Evolutionary conservation across 2,329 filamentous ascomycete species (phyloP).

Genomic region (Beauveria australis): DNA sequence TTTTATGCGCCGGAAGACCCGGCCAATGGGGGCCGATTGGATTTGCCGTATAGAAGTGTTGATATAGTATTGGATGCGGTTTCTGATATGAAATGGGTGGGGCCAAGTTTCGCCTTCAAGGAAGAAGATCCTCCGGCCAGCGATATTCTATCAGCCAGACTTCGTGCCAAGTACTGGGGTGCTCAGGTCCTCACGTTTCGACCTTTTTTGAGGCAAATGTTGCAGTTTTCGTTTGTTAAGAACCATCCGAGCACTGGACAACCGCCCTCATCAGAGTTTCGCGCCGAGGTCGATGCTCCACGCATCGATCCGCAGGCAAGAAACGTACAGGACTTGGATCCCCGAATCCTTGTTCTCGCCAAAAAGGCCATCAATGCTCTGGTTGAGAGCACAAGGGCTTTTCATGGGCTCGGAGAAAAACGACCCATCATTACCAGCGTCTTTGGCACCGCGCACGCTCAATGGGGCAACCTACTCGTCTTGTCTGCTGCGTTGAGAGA

Average conservation of each 20-base stretch:
- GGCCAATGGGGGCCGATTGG: slow-evolving; percentile 20
- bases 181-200: slow-evolving; percentile 84
- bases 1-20: slow-evolving; percentile 41
- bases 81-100: slow-evolving; percentile 38
- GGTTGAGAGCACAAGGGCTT: slow-evolving; percentile 77
- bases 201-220: slow-evolving; percentile 56
- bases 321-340: slow-evolving; percentile 31
- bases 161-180: slow-evolving; percentile 92
- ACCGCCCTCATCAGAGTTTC: slow-evolving; percentile 26
- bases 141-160: slow-evolving; percentile 72
- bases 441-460: slow-evolving; percentile 89
- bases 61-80: slow-evolving; percentile 35
- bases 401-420: slow-evolving; percentile 54
- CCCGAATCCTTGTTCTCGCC: slow-evolving; percentile 46
- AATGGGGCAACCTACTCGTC: slow-evolving; percentile 96
- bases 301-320: slow-evolving; percentile 29
- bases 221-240: slow-evolving; percentile 37
- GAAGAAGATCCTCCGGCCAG: slow-evolving; percentile 62
- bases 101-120: slow-evolving; percentile 45
- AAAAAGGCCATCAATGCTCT: slow-evolving; percentile 62
- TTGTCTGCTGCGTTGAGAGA: slow-evolving; percentile 74
- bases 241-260: slow-evolving; percentile 26
- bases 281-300: slow-evolving; percentile 28
- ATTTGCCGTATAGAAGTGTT: slow-evolving; percentile 36
- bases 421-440: slow-evolving; percentile 89